phyloP scores from a whole-genome alignment of 2,329 filamentous ascomycete genomes.

The Fusarium oligoseptatum region DNA sequence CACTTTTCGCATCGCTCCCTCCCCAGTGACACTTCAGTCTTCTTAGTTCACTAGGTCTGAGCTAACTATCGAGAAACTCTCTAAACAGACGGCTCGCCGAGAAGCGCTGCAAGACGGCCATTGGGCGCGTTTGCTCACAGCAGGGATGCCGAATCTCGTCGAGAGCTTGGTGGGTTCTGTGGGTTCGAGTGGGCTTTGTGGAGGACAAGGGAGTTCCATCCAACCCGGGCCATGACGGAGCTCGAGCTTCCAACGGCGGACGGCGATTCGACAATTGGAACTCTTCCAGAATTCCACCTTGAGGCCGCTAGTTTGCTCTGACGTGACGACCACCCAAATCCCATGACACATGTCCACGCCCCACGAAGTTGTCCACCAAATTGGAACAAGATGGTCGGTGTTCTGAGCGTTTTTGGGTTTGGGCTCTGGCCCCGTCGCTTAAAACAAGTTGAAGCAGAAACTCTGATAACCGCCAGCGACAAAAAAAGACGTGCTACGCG shows the following conservation, averaged over 20 bases:
- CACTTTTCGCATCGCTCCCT: background rate
- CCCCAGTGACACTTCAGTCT: slow-evolving; percentile 1
- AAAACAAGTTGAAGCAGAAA: slow-evolving; percentile 25
- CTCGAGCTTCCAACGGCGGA: slow-evolving; percentile 34
- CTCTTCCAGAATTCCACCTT: slow-evolving; percentile 46
- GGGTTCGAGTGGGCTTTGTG: slow-evolving; percentile 35
- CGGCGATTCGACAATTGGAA: slow-evolving; percentile 49
- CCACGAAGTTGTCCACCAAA: slow-evolving; percentile 24
- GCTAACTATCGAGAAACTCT: slow-evolving; percentile 16
- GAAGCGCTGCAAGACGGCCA: slow-evolving; percentile 22
- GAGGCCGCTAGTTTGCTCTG: slow-evolving; percentile 42
- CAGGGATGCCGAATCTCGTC: slow-evolving; percentile 31
- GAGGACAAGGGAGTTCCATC: slow-evolving; percentile 37
- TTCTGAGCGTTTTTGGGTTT: slow-evolving; percentile 24
- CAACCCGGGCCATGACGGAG: slow-evolving; percentile 38
- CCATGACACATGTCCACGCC: slow-evolving; percentile 44
- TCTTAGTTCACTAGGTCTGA: slow-evolving; percentile 16
- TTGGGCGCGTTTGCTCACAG: slow-evolving; percentile 22
- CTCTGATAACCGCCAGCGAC: slow-evolving; percentile 34
- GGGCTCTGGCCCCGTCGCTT: slow-evolving; percentile 10
- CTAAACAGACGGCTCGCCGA: slow-evolving; percentile 30
- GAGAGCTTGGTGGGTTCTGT: slow-evolving; percentile 30
- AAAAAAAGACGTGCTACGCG: slow-evolving; percentile 13
- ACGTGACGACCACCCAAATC: slow-evolving; percentile 43
- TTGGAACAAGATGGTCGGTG: slow-evolving; percentile 29